Evolutionary conservation across 805 yeast species (phyloP).

Genomic region (Myxozyma melibiosi): DNA sequence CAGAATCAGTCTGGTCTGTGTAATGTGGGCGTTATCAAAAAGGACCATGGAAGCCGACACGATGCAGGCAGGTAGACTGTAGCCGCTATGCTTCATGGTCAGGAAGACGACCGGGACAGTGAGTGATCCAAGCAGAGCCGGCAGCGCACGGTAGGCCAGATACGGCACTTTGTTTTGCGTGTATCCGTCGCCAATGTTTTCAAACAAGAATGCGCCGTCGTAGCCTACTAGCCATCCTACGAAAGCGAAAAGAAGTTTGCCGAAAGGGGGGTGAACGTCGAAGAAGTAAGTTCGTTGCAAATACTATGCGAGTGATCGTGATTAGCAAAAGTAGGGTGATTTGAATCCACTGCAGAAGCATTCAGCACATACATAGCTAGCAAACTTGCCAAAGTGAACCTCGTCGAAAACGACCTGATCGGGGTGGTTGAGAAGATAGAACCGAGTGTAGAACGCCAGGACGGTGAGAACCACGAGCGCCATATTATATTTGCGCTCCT

Average conservation of each 20-base stretch:
- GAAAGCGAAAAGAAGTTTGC: constrained; percentile 85
- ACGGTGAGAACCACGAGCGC: constrained; percentile 69
- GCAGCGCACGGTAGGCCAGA: constrained; percentile 74
- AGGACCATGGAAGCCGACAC: constrained; percentile 75
- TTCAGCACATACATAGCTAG: constrained; percentile 38
- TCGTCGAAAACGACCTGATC: constrained; percentile 66
- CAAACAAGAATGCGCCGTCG: constrained; percentile 90
- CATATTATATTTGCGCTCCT: constrained; percentile 43
- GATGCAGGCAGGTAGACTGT: constrained; percentile 75
- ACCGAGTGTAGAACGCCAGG: constrained; percentile 70
- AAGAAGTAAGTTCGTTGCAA: constrained; percentile 88
- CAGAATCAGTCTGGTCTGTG: constrained; percentile 86
- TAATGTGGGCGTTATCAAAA: constrained; percentile 86
- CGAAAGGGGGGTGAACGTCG: constrained; percentile 98
- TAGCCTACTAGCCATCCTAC: constrained; percentile 89
- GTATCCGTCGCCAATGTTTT: constrained; percentile 82
- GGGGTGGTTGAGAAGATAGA: constrained; percentile 72
- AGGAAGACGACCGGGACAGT: constrained; percentile 82
- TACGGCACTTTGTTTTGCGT: constrained; percentile 80
- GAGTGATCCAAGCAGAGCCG: constrained; percentile 78
- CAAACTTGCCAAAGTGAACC: constrained; percentile 55
- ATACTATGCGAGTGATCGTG: constrained; percentile 50
- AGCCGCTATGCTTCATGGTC: constrained; percentile 83
- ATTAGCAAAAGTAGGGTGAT: too few species aligned
- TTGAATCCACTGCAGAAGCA: neutral